These are phyloP conservation scores for Aegilops bicornis DNA, from an alignment of 176 grass and related monocot genomes.

Conservation along the genomic window DNA sequence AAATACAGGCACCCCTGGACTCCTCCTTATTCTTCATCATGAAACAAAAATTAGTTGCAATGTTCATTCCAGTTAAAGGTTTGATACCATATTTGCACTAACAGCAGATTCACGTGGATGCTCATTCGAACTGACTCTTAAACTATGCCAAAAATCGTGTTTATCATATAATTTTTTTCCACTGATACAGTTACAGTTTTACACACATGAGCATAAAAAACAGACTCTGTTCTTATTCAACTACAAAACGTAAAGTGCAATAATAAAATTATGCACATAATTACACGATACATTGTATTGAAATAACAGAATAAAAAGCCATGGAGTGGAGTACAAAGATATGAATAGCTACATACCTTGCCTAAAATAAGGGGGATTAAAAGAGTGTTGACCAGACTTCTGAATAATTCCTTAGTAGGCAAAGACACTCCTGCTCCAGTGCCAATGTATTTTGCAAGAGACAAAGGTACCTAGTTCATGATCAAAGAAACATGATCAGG, in stretches of 20 bases:
- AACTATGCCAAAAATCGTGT: background rate
- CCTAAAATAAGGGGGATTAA: conserved; percentile 76
- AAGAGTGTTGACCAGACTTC: conserved; percentile 71
- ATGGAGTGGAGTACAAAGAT: conserved; percentile 12
- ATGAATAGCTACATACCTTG: conserved; percentile 54
- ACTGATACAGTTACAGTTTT: background rate
- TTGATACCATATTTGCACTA: conserved; percentile 23
- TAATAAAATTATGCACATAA: background rate
- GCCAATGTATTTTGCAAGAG: conserved; percentile 77
- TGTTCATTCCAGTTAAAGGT: conserved; percentile 17
- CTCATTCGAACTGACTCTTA: conserved; percentile 16
- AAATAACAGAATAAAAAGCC: conserved; percentile 6
- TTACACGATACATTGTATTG: background rate
- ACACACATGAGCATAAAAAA: background rate
- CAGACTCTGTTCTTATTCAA: background rate
- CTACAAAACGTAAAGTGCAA: conserved; percentile 25
- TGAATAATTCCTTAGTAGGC: conserved; percentile 76
- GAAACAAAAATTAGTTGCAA: background rate
- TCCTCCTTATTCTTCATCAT: background rate
- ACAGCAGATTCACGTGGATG: conserved; percentile 9
- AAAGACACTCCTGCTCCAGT: conserved; percentile 66
- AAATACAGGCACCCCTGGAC: background rate
- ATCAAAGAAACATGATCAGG: conserved; percentile 13
- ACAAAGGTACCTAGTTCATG: conserved; percentile 69
- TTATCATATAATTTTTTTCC: background rate